Evolutionary conservation across 108 stramenopile species (phyloP), one percentile per base, ranked within the genome.

Genomic region (Epithemia pelagica): DNA sequence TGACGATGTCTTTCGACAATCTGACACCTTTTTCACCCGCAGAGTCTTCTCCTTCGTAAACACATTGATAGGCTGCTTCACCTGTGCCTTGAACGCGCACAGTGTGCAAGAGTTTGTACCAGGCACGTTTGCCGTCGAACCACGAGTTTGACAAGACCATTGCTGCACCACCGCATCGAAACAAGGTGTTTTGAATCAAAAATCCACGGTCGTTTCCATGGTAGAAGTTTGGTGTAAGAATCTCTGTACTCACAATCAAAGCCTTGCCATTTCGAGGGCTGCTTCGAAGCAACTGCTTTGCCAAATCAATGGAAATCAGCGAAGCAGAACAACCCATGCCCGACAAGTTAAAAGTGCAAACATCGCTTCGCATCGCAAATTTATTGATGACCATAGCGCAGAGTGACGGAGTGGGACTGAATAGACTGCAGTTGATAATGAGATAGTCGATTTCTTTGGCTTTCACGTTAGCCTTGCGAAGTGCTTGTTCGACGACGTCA

Each of bases 281-380:
- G 32, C 66, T 71, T 59, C 88, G 86, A 23, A 97, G 66, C 25
- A 97, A 66, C 56, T 85, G 78, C 70, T 95, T 95, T 28, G 96
- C 96, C 27, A 97, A 82, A 28, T 95, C 96, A 29, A 99, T 73
- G 54, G 82, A 82, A 65, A 99, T 96, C 1, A 99, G 74, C 3
- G 95, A 93, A 5, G 98, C 98, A 66, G 86, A 84, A 75, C 98
- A 99, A 58, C 98, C 98, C 98, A 99, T 99, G 59, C 98, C 98
- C 8, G 87, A 80, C 19, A 99, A 77, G 70, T 99, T 99, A 85
- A 83, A 99, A 28, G 92, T 87, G 46, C 74, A 74, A 61, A 95
- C 82, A 72, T 97, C 95, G 32, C 67, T 65, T 31, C 98, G 83
- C 93, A 99, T 84, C 18, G 82, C 85, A 70, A 96, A 99, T 59